Percentiles rank a stretch among this genome's conserved stretches.
Evolutionary conservation across 129 eudicot genomes (phyloP).

Genomic region (Smallanthus sonchifolius): DNA sequence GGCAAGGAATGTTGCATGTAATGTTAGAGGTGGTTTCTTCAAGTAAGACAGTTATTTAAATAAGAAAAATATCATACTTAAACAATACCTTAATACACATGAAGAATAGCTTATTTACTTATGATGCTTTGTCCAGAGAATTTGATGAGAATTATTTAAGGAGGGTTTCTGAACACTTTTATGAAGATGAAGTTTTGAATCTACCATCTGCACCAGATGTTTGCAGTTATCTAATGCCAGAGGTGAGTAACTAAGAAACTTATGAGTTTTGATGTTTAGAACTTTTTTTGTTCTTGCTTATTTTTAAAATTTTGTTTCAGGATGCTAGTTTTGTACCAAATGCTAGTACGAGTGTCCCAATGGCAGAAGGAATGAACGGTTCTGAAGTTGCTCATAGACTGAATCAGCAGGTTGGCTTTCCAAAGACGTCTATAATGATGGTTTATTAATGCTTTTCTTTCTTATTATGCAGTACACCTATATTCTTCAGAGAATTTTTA

Average conservation of each 20-base stretch:
- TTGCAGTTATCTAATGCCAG: conserved; percentile 76
- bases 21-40: conserved; percentile 94
- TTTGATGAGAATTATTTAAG: conserved; percentile 67
- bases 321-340: conserved; percentile 66
- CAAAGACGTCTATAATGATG: not conserved
- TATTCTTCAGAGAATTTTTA: not conserved
- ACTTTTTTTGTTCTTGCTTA: conserved; percentile 4
- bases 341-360: conserved; percentile 48
- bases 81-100: not conserved
- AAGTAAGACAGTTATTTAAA: conserved; percentile 50
- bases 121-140: conserved; percentile 50
- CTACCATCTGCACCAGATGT: conserved; percentile 85
- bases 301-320: conserved; percentile 33
- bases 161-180: conserved; percentile 54
- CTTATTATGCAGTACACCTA: not conserved
- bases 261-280: not conserved
- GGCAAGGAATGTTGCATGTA: conserved; percentile 97
- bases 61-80: conserved; percentile 12
- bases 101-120: conserved; percentile 8
- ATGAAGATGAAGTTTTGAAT: conserved; percentile 74
- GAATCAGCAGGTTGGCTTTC: conserved; percentile 38
- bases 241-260: conserved; percentile 46
- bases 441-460: not conserved
- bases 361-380: conserved; percentile 72
- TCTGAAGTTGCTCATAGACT: conserved; percentile 69